A percentile compares a stretch with the other conserved stretches of the same genome.
These are phyloP conservation scores for Candida smagusa DNA, from an alignment of 1,139 yeast species.

Conservation along the genomic window DNA sequence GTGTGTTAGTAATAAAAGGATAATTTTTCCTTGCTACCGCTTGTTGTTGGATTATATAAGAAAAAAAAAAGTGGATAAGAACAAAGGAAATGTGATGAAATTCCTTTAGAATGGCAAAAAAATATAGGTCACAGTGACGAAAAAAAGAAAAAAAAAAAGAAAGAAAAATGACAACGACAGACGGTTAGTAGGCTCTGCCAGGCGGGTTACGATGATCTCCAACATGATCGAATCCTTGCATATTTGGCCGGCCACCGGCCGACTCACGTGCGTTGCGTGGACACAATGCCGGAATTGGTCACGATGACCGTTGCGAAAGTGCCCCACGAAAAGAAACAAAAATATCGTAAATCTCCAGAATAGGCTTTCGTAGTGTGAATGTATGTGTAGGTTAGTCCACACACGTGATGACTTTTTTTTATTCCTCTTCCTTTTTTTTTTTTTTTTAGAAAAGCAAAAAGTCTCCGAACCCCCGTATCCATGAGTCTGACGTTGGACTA, in stretches of 20 bases:
- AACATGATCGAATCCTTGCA: too few relatives aligned
- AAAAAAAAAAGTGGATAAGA: constrained; percentile 2
- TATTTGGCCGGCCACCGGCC: background rate
- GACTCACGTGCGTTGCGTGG: background rate
- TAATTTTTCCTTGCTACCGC: constrained; percentile 1
- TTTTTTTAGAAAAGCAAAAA: too few relatives aligned
- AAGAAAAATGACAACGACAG: constrained; percentile 5
- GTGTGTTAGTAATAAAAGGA: constrained; percentile 9
- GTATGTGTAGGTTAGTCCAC: too few relatives aligned
- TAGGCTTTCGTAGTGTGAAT: too few relatives aligned
- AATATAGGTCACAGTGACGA: constrained; percentile 7
- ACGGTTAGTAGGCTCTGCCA: too few relatives aligned
- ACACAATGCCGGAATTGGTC: background rate
- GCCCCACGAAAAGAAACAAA: background rate
- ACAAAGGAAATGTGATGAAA: constrained; percentile 8
- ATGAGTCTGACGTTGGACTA: too few relatives aligned
- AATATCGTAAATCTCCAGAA: background rate
- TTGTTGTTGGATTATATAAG: constrained; percentile 7
- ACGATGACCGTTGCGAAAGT: background rate
- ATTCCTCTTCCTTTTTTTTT: too few relatives aligned
- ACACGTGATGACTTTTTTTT: too few relatives aligned
- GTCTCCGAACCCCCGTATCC: too few relatives aligned
- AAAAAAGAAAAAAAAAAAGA: constrained; percentile 5
- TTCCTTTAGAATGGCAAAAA: constrained; percentile 8
- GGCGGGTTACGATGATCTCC: too few relatives aligned